A percentile compares a stretch with the other conserved stretches of the same genome.
Conservation (phyloP, 768 basidiomycete species). For the Saitozyma podzolica region DNA sequence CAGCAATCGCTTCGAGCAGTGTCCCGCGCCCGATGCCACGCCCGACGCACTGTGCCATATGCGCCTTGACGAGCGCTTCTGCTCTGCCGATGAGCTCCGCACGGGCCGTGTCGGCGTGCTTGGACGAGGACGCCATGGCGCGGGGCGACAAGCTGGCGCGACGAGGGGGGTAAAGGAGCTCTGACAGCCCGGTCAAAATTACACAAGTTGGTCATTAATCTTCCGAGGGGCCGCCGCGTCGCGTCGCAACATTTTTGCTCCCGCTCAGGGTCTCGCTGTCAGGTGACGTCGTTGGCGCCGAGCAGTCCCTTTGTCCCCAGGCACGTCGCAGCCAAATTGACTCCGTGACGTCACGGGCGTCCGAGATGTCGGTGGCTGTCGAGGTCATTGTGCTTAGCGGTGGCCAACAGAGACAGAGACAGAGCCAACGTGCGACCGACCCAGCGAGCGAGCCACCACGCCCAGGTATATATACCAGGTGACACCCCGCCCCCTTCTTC, state of each 20-base stretch:
- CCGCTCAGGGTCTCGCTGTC: background rate
- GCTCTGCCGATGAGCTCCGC: constrained; percentile 14
- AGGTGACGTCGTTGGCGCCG: background rate
- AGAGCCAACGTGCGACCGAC: too few relatives aligned
- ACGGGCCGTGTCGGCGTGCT: background rate
- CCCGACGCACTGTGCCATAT: constrained; percentile 43
- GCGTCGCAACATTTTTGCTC: background rate
- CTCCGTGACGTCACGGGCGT: too few relatives aligned
- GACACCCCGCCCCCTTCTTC: too few relatives aligned
- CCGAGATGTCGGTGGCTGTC: background rate
- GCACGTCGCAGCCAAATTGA: too few relatives aligned
- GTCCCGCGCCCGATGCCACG: background rate
- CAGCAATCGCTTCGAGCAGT: background rate
- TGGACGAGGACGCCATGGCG: too few relatives aligned
- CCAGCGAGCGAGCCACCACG: too few relatives aligned
- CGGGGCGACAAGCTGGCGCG: constrained; percentile 1
- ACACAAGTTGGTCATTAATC: too few relatives aligned
- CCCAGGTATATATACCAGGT: too few relatives aligned
- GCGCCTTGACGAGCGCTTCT: constrained; percentile 44
- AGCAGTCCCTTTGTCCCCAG: background rate
- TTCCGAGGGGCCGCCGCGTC: too few relatives aligned
- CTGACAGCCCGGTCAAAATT: too few relatives aligned
- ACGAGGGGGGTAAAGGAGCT: background rate
- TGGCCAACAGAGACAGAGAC: too few relatives aligned
- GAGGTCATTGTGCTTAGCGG: background rate